Evolutionary conservation across 169 alveolate species (phyloP).

Genomic region (Ichthyophthirius multifiliis): DNA sequence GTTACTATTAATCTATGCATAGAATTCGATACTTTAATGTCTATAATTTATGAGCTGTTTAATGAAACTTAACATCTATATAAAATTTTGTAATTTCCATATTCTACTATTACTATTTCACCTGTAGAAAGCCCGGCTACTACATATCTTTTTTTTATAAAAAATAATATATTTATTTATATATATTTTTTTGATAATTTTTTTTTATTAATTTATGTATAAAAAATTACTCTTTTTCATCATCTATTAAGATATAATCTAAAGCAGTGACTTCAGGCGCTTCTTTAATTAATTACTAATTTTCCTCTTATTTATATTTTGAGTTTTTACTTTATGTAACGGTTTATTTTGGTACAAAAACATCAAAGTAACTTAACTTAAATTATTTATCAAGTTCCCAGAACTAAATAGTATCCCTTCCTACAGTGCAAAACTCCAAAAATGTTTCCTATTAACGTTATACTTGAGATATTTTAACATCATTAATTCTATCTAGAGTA

Average conservation of each 20-base stretch:
- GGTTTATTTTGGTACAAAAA: slow-evolving; percentile 39
- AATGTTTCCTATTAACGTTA: slow-evolving; percentile 26
- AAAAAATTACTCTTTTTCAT: slow-evolving; percentile 11
- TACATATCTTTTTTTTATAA: neutral
- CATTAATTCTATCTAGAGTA: slow-evolving; percentile 44
- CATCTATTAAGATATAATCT: slow-evolving; percentile 27
- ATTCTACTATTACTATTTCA: slow-evolving; percentile 17
- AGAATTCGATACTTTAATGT: slow-evolving; percentile 3
- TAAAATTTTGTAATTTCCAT: slow-evolving; percentile 22
- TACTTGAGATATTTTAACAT: slow-evolving; percentile 28
- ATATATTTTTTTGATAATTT: neutral
- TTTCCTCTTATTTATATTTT: neutral
- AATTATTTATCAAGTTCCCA: slow-evolving; percentile 50
- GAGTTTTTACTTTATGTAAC: slow-evolving; percentile 12
- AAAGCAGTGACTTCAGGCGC: slow-evolving; percentile 39
- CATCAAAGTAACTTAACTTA: slow-evolving; percentile 53
- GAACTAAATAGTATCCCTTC: slow-evolving; percentile 49
- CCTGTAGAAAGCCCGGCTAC: slow-evolving; percentile 14
- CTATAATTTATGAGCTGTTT: slow-evolving; percentile 7
- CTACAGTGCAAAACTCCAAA: slow-evolving; percentile 56
- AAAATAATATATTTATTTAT: neutral
- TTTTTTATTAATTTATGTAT: neutral
- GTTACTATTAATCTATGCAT: slow-evolving; percentile 4
- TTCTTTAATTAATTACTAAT: neutral
- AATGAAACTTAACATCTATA: slow-evolving; percentile 24